phyloP scores from a whole-genome alignment of 192 early-diverging fungal species.

The Mortierella claussenii region DNA sequence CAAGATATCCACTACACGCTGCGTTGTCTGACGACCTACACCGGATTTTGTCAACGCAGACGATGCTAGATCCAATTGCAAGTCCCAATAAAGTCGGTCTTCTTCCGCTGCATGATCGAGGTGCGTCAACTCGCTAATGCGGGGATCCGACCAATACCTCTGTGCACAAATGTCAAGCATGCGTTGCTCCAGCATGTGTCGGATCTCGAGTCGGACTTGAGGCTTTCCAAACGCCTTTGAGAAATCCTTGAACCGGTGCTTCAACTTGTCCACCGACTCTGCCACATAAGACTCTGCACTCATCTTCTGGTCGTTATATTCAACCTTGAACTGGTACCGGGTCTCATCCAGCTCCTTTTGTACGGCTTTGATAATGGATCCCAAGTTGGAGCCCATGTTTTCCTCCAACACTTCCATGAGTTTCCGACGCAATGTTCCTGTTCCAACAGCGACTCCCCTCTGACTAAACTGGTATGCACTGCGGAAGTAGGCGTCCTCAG shows the following conservation, averaged over 20 bases:
- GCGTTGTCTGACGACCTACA: constrained; percentile 90
- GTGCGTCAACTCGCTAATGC: constrained; percentile 74
- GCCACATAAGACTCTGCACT: constrained; percentile 96
- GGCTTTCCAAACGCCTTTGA: constrained; percentile 92
- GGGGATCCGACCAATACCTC: constrained; percentile 90
- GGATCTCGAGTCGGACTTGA: constrained; percentile 92
- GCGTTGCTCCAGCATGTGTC: constrained; percentile 89
- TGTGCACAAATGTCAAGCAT: constrained; percentile 92
- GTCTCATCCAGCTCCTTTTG: constrained; percentile 95
- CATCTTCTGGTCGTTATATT: constrained; percentile 96
- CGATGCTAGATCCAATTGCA: constrained; percentile 83
- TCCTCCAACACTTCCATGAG: constrained; percentile 93
- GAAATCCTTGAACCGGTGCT: constrained; percentile 96
- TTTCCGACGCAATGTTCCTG: constrained; percentile 84
- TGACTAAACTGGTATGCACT: constrained; percentile 66
- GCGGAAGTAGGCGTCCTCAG: constrained; percentile 68
- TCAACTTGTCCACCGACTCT: constrained; percentile 92
- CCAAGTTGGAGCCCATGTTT: constrained; percentile 88
- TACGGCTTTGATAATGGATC: constrained; percentile 90
- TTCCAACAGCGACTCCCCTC: constrained; percentile 83
- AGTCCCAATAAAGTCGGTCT: constrained; percentile 83
- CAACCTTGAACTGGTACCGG: constrained; percentile 97
- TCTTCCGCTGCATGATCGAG: constrained; percentile 59
- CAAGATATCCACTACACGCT: constrained; percentile 91
- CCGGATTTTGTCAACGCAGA: constrained; percentile 94